These are phyloP conservation scores for Tripterygium wilfordii DNA, from an alignment of 177 flowering plant genomes.

Conservation along the genomic window DNA sequence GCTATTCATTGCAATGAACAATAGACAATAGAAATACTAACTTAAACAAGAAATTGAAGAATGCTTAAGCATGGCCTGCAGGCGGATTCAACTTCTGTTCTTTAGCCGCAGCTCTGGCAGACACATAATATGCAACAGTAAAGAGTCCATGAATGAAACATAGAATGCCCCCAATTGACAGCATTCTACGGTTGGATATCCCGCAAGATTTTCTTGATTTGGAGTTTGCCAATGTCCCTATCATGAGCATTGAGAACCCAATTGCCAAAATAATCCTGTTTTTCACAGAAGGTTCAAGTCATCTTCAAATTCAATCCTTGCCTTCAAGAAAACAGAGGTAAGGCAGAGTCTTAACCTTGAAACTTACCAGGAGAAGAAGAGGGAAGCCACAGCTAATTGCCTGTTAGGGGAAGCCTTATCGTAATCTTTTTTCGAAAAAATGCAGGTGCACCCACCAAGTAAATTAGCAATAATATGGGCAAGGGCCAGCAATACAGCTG, in stretches of 20 bases:
- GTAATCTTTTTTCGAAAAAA: slow-evolving; percentile 32
- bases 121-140: slow-evolving; percentile 41
- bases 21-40: too few relatives aligned
- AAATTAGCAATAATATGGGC: slow-evolving; percentile 41
- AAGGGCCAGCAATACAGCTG: slow-evolving; percentile 31
- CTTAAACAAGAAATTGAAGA: not conserved
- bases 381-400: slow-evolving; percentile 47
- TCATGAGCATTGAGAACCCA: slow-evolving; percentile 44
- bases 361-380: slow-evolving; percentile 47
- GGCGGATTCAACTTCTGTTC: slow-evolving; percentile 21
- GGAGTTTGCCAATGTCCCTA: slow-evolving; percentile 43
- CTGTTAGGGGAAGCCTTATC: slow-evolving; percentile 37
- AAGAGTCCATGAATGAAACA: slow-evolving; percentile 61
- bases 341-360: too few relatives aligned
- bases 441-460: slow-evolving; percentile 53
- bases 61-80: slow-evolving; percentile 20
- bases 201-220: slow-evolving; percentile 43
- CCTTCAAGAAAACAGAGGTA: too few relatives aligned
- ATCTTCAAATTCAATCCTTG: too few relatives aligned
- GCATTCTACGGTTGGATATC: slow-evolving; percentile 30
- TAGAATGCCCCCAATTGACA: slow-evolving; percentile 53
- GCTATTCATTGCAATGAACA: too few relatives aligned
- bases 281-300: too few relatives aligned
- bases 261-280: slow-evolving; percentile 39
- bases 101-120: slow-evolving; percentile 32